phyloP scores from a whole-genome alignment of 2,329 filamentous ascomycete species.

The Alternaria solani region DNA sequence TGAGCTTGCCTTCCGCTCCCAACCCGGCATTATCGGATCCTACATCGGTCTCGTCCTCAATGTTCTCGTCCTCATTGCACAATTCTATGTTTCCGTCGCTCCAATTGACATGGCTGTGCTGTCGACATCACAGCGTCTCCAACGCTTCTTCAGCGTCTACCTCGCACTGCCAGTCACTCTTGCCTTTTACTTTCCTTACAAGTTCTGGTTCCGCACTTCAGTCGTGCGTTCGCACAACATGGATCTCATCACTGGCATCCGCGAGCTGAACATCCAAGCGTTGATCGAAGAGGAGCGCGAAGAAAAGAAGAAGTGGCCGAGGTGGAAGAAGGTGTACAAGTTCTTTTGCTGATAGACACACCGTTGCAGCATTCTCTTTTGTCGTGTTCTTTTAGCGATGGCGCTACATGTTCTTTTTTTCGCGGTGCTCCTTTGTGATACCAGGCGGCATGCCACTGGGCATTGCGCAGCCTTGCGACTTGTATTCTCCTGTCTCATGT shows the following conservation, averaged over 20 bases:
- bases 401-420: conserved; percentile 18
- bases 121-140: conserved; percentile 58
- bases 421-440: conserved; percentile 35
- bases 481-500: conserved; percentile 14
- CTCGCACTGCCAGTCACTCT: conserved; percentile 74
- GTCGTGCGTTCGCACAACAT: conserved; percentile 76
- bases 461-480: conserved; percentile 38
- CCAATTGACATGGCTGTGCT: conserved; percentile 68
- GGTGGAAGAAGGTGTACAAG: conserved; percentile 60
- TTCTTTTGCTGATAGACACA: conserved; percentile 52
- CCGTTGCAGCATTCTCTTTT: neutral
- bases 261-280: conserved; percentile 82
- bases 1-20: conserved; percentile 82
- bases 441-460: conserved; percentile 41
- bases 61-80: conserved; percentile 75
- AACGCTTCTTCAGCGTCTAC: conserved; percentile 77
- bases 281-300: conserved; percentile 81
- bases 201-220: conserved; percentile 74
- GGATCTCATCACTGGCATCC: conserved; percentile 84
- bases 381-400: conserved; percentile 22
- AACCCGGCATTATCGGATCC: conserved; percentile 80
- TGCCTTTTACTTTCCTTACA: conserved; percentile 76
- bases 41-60: conserved; percentile 83
- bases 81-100: conserved; percentile 88
- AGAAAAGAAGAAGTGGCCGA: conserved; percentile 66